phyloP scores from a whole-genome alignment of 2,329 filamentous ascomycete genomes.

The Orbilia blumenaviensis region DNA sequence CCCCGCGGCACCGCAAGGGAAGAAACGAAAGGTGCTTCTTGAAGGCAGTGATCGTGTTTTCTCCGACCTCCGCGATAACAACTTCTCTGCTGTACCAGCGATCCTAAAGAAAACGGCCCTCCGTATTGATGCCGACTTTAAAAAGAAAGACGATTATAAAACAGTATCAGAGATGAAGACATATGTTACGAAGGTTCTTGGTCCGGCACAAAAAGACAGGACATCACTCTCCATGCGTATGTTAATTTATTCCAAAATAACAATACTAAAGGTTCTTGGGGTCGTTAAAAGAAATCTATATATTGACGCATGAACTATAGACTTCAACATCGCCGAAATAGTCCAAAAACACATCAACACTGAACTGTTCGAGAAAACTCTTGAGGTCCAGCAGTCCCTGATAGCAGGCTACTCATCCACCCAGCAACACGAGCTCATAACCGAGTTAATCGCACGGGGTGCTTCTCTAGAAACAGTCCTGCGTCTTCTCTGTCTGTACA shows the following conservation, averaged over 20 bases:
- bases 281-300: no score
- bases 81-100: slow-evolving; percentile 92
- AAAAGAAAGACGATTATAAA: slow-evolving; percentile 84
- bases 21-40: slow-evolving; percentile 86
- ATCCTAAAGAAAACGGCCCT: slow-evolving; percentile 90
- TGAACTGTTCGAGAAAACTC: slow-evolving; percentile 83
- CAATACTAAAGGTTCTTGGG: background rate
- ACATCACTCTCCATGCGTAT: slow-evolving; percentile 52
- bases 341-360: slow-evolving; percentile 92
- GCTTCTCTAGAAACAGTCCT: slow-evolving; percentile 82
- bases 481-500: slow-evolving; percentile 87
- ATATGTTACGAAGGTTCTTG: slow-evolving; percentile 91
- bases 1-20: slow-evolving; percentile 67
- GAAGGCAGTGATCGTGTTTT: slow-evolving; percentile 91
- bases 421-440: slow-evolving; percentile 87
- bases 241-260: slow-evolving; percentile 58
- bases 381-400: slow-evolving; percentile 88
- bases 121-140: slow-evolving; percentile 84
- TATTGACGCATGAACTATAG: background rate
- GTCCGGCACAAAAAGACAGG: slow-evolving; percentile 47
- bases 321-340: slow-evolving; percentile 76
- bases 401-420: slow-evolving; percentile 88
- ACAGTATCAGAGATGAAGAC: slow-evolving; percentile 90
- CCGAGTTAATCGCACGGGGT: slow-evolving; percentile 91
- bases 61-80: slow-evolving; percentile 84